Base-by-base conservation (phyloP, 1,284 basidiomycete genomes). In the Sphagnurus paluster region DNA sequence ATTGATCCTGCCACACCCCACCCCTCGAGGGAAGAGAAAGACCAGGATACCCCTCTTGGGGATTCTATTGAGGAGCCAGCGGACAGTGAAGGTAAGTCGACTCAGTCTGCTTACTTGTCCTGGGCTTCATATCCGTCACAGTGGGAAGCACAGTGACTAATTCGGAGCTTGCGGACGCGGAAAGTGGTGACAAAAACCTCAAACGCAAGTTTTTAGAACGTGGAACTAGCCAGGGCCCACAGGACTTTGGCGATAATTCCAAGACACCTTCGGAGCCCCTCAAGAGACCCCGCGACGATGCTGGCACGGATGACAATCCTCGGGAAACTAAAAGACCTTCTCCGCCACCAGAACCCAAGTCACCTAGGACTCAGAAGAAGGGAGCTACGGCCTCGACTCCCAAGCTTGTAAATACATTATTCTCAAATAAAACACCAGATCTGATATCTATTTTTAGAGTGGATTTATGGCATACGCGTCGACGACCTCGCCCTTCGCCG, bases 401-500 rank as follows among this genome's bases (percentile, higher is more conserved):
- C 8, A 80, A 79, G 64, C 56, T 72, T 37, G 81, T 82, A 55
- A 55, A 77, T 70, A 35, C 40, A 34, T 44, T 39, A 33, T 40
- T 50, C 39, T 19, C 42, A 34, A 5, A 42, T 16, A 39, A 39
- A 14, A 25, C 52, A 37, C 37, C 26, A 42, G 44, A 53, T 43
- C 53, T 49, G 11, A 28, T 32, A 42, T 40, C 40, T 49, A 37
- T 32, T 46, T 5, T 20, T 26, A 58, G 57, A 51, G 76, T 41
- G 86, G 86, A 23, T 89, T 89, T 62, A 82, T 84, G 76, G 81
- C 84, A 0, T 89, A 87, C 53, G 85, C 85, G 9, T 82, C 83
- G 1, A 69, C 77, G 6, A 75, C 68, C 45, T 88, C 87, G 0
- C 86, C 86, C 3, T 89, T 89, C 55, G 77, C 82, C 7, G 65